These are phyloP conservation scores for Holtermanniella nyarrowii DNA, from an alignment of 768 basidiomycete genomes.

Conservation along the genomic window DNA sequence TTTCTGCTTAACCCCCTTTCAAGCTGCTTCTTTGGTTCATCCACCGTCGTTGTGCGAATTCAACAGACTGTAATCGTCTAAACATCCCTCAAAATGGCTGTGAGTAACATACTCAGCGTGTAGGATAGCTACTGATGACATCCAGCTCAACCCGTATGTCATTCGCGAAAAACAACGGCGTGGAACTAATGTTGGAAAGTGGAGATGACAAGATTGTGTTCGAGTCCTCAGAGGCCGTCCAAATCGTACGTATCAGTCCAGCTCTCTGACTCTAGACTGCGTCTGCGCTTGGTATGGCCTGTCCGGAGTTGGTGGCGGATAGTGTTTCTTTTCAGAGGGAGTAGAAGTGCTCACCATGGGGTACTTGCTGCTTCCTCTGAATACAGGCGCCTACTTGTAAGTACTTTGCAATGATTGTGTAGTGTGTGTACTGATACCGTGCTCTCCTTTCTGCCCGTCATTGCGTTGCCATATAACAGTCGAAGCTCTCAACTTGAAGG, in stretches of 20 bases:
- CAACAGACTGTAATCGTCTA: neutral
- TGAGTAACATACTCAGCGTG: conserved; percentile 8
- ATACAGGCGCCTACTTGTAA: conserved; percentile 41
- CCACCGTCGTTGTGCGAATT: neutral
- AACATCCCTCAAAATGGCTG: conserved; percentile 1
- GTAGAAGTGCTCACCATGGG: conserved; percentile 33
- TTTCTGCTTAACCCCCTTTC: conserved; percentile 4
- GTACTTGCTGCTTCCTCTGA: conserved; percentile 39
- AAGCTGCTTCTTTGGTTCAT: conserved; percentile 1
- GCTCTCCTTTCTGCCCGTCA: neutral
- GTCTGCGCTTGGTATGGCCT: no score
- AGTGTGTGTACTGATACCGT: neutral
- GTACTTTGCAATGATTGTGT: conserved; percentile 2
- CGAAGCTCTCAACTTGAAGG: conserved; percentile 42
- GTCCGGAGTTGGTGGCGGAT: conserved; percentile 1
- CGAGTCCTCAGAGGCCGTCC: conserved; percentile 75
- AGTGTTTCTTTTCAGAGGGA: conserved; percentile 30
- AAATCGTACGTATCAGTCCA: conserved; percentile 49
- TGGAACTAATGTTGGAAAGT: no score
- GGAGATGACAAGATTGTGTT: conserved; percentile 81
- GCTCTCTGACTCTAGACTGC: conserved; percentile 3
- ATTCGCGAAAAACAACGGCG: no score
- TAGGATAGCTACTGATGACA: neutral
- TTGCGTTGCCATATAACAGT: conserved; percentile 15
- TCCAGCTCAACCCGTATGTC: conserved; percentile 15